Evolutionary conservation across 768 basidiomycete species (phyloP).

Genomic region (Tremella mesenterica): DNA sequence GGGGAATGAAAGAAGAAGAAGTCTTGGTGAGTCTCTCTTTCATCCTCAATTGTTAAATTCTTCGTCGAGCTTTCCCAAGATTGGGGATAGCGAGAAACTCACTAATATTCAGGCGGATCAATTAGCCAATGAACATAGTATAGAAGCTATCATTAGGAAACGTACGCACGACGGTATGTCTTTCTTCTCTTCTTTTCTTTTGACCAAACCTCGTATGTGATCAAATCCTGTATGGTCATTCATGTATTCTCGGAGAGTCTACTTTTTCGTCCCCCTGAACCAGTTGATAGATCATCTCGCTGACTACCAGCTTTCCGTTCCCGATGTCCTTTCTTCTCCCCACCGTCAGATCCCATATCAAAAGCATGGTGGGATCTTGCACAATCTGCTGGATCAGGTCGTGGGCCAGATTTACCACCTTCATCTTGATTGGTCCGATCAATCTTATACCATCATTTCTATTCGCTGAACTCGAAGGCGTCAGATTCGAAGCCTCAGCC

Average conservation of each 20-base stretch:
- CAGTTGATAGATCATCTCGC: background rate
- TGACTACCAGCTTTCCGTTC: slow-evolving; percentile 38
- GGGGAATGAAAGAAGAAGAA: slow-evolving; percentile 35
- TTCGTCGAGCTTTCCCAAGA: background rate
- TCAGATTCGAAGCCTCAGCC: no score
- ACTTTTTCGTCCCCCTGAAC: background rate
- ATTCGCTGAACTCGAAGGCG: background rate
- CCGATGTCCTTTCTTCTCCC: slow-evolving; percentile 39
- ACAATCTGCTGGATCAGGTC: slow-evolving; percentile 25
- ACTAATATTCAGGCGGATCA: slow-evolving; percentile 29
- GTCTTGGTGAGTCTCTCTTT: slow-evolving; percentile 24
- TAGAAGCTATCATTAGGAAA: slow-evolving; percentile 42
- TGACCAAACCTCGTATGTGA: no score
- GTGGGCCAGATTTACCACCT: slow-evolving; percentile 23
- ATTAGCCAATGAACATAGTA: slow-evolving; percentile 34
- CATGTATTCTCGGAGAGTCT: background rate
- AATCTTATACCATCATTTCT: background rate
- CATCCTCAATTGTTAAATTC: background rate
- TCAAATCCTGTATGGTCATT: no score
- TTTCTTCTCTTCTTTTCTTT: background rate
- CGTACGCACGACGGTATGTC: slow-evolving; percentile 40
- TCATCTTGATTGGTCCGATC: background rate
- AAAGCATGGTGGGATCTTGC: slow-evolving; percentile 41
- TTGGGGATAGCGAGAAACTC: background rate
- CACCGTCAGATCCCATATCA: slow-evolving; percentile 17